A percentile compares a stretch with the other conserved stretches of the same genome.
These are phyloP conservation scores for Hapsidospora chrysogenum DNA, from an alignment of 495 filamentous ascomycete species.

Conservation along the genomic window DNA sequence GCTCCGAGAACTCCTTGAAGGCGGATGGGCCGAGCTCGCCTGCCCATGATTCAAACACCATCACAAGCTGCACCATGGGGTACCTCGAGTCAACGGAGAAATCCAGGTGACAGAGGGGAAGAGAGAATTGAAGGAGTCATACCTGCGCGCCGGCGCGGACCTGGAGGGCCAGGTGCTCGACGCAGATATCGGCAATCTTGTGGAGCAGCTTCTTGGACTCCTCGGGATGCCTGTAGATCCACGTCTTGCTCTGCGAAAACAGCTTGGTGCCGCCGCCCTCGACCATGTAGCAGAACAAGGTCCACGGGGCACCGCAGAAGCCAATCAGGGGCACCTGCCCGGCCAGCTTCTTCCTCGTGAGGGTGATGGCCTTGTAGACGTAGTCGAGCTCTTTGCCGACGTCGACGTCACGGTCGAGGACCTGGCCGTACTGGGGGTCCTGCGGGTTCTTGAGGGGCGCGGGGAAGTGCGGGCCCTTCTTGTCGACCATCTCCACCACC, in stretches of 20 bases:
- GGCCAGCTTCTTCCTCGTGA: constrained; percentile 74
- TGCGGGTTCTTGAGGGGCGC: constrained; percentile 59
- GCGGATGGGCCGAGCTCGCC: constrained; percentile 73
- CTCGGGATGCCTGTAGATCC: constrained; percentile 80
- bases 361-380: constrained; percentile 85
- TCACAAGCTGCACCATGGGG: constrained; percentile 45
- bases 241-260: constrained; percentile 81
- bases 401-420: constrained; percentile 65
- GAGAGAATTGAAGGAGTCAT: constrained; percentile 2
- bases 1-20: constrained; percentile 71
- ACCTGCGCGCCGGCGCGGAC: constrained; percentile 80
- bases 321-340: constrained; percentile 85
- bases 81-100: background rate
- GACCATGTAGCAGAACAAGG: constrained; percentile 94
- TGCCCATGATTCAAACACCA: constrained; percentile 99
- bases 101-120: background rate
- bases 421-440: constrained; percentile 61
- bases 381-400: constrained; percentile 74
- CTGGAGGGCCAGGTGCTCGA: constrained; percentile 84
- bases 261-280: constrained; percentile 91
- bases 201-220: constrained; percentile 66
- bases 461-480: constrained; percentile 89
- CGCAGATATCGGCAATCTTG: constrained; percentile 82
- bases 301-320: constrained; percentile 98
- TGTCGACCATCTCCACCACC: constrained; percentile 90